phyloP scores from a whole-genome alignment of 179 eudicot genomes.

The Beta corolliflora region DNA sequence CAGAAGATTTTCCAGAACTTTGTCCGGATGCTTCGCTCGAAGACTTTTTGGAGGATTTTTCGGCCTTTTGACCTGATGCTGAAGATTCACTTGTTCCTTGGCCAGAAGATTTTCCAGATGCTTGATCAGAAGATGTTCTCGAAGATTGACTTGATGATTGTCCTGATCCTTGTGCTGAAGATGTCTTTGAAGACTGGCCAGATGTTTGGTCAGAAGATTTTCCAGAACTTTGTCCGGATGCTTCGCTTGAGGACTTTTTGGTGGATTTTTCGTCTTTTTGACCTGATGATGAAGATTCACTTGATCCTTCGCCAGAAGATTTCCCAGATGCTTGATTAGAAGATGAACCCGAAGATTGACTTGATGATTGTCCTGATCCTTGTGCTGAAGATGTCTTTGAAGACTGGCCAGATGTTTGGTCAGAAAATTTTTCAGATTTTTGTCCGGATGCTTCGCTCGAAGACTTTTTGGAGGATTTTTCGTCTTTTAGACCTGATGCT shows the following conservation, averaged over 20 bases:
- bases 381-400: neutral
- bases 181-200: neutral
- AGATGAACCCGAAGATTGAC: neutral
- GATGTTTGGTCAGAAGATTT: neutral
- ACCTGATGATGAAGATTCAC: neutral
- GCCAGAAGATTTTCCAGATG: neutral
- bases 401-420: neutral
- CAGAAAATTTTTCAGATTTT: neutral
- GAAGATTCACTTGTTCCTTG: neutral
- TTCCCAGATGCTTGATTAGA: neutral
- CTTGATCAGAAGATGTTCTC: neutral
- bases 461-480: too few relatives aligned
- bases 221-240: too few relatives aligned
- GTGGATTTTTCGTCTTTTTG: too few relatives aligned
- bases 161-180: neutral
- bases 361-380: conserved; percentile 1
- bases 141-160: neutral
- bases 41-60: too few relatives aligned
- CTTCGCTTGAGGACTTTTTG: too few relatives aligned
- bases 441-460: too few relatives aligned
- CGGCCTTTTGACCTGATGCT: neutral
- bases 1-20: neutral
- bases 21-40: too few relatives aligned
- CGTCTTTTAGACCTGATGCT: neutral
- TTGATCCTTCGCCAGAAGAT: neutral